Conservation (phyloP, 116 monocot genomes). For the Posidonia oceanica region DNA sequence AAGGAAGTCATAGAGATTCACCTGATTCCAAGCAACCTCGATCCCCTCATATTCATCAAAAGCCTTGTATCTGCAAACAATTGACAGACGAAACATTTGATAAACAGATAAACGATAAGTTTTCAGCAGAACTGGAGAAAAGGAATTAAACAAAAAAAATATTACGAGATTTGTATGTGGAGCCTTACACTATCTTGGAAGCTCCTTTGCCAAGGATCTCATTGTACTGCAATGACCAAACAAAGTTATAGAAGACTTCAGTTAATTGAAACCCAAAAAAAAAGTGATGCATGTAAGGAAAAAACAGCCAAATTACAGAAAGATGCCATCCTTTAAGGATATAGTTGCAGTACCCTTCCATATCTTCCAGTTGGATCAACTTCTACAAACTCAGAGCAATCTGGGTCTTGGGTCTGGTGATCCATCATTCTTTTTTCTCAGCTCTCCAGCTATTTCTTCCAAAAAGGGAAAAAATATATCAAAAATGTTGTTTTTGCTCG, state of each 20-base stretch:
- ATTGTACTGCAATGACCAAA: slow-evolving; percentile 59
- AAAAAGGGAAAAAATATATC: too few species aligned
- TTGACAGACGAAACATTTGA: background rate
- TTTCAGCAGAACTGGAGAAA: background rate
- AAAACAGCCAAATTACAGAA: background rate
- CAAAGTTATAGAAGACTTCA: background rate
- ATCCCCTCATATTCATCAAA: slow-evolving; percentile 99
- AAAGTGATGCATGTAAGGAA: background rate
- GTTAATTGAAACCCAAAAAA: background rate
- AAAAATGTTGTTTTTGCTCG: too few species aligned
- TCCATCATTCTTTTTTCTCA: slow-evolving; percentile 9
- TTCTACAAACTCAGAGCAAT: slow-evolving; percentile 56
- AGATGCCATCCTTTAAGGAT: background rate
- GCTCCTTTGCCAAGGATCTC: slow-evolving; percentile 89
- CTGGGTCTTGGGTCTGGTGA: slow-evolving; percentile 13
- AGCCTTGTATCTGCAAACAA: slow-evolving; percentile 53
- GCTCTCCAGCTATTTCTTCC: background rate
- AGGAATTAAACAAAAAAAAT: background rate
- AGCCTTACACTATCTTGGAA: slow-evolving; percentile 86
- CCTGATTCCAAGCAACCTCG: slow-evolving; percentile 98
- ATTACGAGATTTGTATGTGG: too few species aligned
- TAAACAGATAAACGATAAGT: background rate
- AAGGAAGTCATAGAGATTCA: slow-evolving; percentile 76
- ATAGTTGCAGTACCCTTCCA: slow-evolving; percentile 47
- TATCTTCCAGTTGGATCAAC: slow-evolving; percentile 92